Conservation (phyloP, 352 stramenopile genomes). For the Phytophthora pinifolia region DNA sequence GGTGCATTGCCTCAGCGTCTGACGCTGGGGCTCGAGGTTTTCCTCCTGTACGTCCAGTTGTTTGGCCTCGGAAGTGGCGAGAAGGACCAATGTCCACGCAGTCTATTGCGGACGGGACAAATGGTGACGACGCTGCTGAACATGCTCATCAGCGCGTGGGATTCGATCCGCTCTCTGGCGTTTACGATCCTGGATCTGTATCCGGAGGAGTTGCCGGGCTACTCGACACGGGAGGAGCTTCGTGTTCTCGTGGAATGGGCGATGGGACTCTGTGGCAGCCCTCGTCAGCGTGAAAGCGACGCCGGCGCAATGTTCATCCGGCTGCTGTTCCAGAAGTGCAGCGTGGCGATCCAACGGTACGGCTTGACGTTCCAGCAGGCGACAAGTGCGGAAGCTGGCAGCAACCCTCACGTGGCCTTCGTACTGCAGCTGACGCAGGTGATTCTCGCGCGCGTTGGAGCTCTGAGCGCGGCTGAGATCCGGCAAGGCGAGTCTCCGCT, state of each 20-base stretch:
- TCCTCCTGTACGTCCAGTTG: slow-evolving; percentile 71
- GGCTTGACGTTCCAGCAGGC: slow-evolving; percentile 34
- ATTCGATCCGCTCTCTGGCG: slow-evolving; percentile 68
- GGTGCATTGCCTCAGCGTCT: slow-evolving; percentile 67
- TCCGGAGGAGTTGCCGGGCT: slow-evolving; percentile 60
- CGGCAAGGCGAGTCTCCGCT: slow-evolving; percentile 59
- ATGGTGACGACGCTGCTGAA: slow-evolving; percentile 74
- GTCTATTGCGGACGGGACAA: slow-evolving; percentile 53
- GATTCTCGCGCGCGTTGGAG: slow-evolving; percentile 45
- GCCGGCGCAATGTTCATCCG: slow-evolving; percentile 86
- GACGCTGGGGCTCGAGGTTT: slow-evolving; percentile 71
- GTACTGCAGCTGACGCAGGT: slow-evolving; percentile 58
- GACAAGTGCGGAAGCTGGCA: not conserved
- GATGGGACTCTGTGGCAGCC: slow-evolving; percentile 66
- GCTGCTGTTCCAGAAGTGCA: slow-evolving; percentile 68
- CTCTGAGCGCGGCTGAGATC: slow-evolving; percentile 29
- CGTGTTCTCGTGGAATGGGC: slow-evolving; percentile 64
- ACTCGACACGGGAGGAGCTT: slow-evolving; percentile 43
- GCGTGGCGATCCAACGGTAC: slow-evolving; percentile 44
- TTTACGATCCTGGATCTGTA: slow-evolving; percentile 75
- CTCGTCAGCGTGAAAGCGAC: slow-evolving; percentile 82
- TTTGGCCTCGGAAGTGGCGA: slow-evolving; percentile 46
- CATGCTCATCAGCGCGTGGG: slow-evolving; percentile 80
- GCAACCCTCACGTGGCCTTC: slow-evolving; percentile 41
- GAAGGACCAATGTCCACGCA: slow-evolving; percentile 9